Evolutionary conservation across 306 rosid species (phyloP).

Genomic region (Casuarina equisetifolia): DNA sequence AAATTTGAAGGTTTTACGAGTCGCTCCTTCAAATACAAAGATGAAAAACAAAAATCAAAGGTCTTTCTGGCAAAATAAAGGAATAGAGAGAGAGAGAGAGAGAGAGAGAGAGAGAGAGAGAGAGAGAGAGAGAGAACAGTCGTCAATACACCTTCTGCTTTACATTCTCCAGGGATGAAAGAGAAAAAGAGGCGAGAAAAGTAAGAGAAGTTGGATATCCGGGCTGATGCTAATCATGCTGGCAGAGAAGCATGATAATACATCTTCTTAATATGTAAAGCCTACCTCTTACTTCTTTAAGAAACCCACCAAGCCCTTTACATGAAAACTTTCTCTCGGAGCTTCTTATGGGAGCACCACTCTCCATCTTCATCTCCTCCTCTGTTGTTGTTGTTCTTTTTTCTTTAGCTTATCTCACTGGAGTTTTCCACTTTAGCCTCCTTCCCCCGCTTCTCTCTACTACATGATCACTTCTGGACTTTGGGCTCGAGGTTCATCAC

Average conservation of each 20-base stretch:
- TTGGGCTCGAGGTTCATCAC: not conserved
- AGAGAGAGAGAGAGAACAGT: not conserved
- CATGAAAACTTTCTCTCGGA: slow-evolving; percentile 27
- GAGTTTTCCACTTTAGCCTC: too few relatives aligned
- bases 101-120: not conserved
- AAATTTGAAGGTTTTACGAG: not conserved
- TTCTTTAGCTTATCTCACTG: not conserved
- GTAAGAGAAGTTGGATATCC: not conserved
- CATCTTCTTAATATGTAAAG: slow-evolving; percentile 35
- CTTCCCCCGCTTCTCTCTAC: not conserved
- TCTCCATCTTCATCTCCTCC: slow-evolving; percentile 26
- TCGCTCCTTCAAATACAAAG: not conserved
- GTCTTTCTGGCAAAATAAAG: not conserved
- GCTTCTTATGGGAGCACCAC: not conserved
- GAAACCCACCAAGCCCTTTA: slow-evolving; percentile 18
- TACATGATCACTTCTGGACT: not conserved
- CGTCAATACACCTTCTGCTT: not conserved
- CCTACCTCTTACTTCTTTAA: slow-evolving; percentile 32
- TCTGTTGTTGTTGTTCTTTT: not conserved
- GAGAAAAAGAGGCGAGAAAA: not conserved
- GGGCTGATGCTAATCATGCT: slow-evolving; percentile 26
- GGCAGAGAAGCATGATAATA: slow-evolving; percentile 35
- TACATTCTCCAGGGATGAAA: not conserved
- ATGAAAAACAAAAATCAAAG: not conserved
- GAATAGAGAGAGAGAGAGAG: not conserved